Conservation (phyloP, 805 yeast species). For the Candida broadrunensis region DNA sequence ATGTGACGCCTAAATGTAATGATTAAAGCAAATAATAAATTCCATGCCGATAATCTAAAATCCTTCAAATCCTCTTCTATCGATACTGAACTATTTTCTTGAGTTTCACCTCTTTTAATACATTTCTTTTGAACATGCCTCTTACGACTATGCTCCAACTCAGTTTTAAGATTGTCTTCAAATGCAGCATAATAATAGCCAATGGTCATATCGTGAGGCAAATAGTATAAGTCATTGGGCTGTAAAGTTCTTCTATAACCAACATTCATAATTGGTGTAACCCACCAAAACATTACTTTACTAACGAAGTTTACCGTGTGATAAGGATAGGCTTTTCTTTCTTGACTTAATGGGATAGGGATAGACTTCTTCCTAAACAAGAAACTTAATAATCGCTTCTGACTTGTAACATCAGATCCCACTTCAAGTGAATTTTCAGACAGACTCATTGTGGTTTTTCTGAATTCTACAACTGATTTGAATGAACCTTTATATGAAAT, state of each 20-base stretch:
- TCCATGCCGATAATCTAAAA: constrained; percentile 16
- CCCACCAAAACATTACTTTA: constrained; percentile 59
- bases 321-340: constrained; percentile 44
- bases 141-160: constrained; percentile 6
- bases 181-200: constrained; percentile 17
- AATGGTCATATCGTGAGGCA: constrained; percentile 29
- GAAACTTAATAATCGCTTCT: constrained; percentile 47
- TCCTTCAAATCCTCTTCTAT: constrained; percentile 22
- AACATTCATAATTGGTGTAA: constrained; percentile 52
- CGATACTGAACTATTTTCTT: constrained; percentile 12
- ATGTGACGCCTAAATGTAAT: constrained; percentile 23
- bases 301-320: constrained; percentile 30
- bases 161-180: constrained; percentile 9
- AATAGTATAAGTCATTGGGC: constrained; percentile 50
- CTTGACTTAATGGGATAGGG: constrained; percentile 47
- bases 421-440: background rate
- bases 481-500: too few species aligned
- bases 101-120: constrained; percentile 16
- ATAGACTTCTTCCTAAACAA: constrained; percentile 45
- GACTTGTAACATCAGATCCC: constrained; percentile 12
- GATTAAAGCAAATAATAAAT: constrained; percentile 16
- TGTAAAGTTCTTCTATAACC: constrained; percentile 68
- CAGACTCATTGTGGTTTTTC: too few species aligned
- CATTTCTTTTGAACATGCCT: constrained; percentile 20
- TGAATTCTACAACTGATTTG: too few species aligned